Evolutionary conservation across 805 yeast species (phyloP), one percentile per base, ranked within the genome.

Genomic region (Sugiyamaella lignohabitans): DNA sequence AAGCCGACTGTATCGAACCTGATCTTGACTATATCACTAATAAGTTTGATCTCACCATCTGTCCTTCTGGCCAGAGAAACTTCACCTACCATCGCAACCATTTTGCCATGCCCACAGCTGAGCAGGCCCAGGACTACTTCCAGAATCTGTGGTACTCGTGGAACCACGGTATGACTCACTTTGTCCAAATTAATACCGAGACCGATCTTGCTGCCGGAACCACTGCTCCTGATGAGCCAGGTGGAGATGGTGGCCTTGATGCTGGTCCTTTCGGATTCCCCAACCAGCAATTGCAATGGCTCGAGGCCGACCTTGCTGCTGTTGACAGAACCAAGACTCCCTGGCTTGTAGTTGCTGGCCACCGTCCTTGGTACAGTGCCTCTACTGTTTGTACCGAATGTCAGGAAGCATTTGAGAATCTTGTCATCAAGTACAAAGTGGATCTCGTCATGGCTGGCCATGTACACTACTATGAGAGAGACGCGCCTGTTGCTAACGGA

Each of bases 301-400:
- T 61, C 17, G 52, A 50, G 44, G 40, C 41, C 11, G 65, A 61
- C 45, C 56, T 61, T 29, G 60, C 55, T 17, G 23, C 47, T 6
- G 63, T 61, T 32, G 52, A 61, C 47, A 51, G 65, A 34, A 43
- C 53, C 6, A 41, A 47, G 32, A 61, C 65, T 16, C 65, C 65
- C 5, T 61, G 52, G 62, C 46, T 51, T 3, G 45, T 48, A 24
- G 62, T 50, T 11, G 44, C 51, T 10, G 64, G 59, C n/a, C 65
- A 61, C 47, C 52, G 65, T 24, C 65, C 65, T 10, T 61, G 61
- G 62, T 61, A 61, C 40, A 57, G 53, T 22, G 53, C 60, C 4
- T 30, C 45, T 3, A 16, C 40, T 22, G 23, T 32, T 17, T 42
- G 45, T 23, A 18, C 42, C 32, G 40, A 34, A 35, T 42, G 45